Base-by-base conservation (phyloP, 176 grass and related monocot genomes). In the Avena eriantha region DNA sequence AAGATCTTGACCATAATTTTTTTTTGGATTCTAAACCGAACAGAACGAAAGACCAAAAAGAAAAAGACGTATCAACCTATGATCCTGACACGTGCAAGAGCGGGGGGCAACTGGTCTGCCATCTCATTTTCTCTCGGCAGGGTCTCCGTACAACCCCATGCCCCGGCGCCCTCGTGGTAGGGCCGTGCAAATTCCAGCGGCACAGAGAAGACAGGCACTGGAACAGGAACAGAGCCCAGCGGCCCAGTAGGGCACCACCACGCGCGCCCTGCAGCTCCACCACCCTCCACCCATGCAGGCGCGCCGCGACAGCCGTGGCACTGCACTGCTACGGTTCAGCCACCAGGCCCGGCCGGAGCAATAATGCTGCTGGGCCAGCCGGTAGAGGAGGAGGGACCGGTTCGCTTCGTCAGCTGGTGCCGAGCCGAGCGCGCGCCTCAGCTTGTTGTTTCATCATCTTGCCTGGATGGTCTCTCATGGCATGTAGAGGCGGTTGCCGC, bases 401-500 rank as follows among this genome's bases (percentile, higher is more conserved):
- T 41, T 41, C 31, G 23, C 69, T 65, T 24, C 57, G 18, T 29
- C 59, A 15, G 70, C 67, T 56, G 39, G 39, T 41, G 39, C 39
- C 39, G 39, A 41, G 39, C 39, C 39, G 39, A 41, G 39, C 39
- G 5, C 39, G 5, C 39, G 39, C 39, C 39, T 41, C 39, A 41
- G 39, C 39, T 41, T 19, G 66, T 3, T 53, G 16, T 4, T 69
- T 34, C 26, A 14, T 41, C 66, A 4, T 53, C 11, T 22, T 41
- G 69, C 14, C 6, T 41, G 6, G 39, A 7, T 5, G 5, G 1
- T 41, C 39, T 41, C 39, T 89, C 82, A 97, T 24, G 94, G 94
- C 92, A 97, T 83, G 88, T 89, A 97, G 64, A 97, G 92, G 34
- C 87, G 91, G 86, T 92, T 92, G 87, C 92, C 88, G 72, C 94